Percentiles rank a stretch among this genome's conserved stretches.
Evolutionary conservation across 208 protist species (phyloP).

Genomic region (Trypanosoma theileri): DNA sequence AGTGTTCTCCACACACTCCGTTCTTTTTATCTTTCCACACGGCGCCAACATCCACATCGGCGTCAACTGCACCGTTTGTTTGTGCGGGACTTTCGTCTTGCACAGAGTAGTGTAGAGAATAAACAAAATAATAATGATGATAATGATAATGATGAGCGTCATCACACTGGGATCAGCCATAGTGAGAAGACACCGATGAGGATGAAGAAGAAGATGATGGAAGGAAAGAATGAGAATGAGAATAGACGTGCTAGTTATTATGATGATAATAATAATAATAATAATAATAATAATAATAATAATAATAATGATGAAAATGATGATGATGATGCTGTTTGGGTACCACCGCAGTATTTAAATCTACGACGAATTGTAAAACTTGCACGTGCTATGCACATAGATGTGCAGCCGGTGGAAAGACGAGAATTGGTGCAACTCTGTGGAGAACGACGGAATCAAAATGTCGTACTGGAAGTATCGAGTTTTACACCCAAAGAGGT

Average conservation of each 20-base stretch:
- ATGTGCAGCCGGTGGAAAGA: slow-evolving; percentile 59
- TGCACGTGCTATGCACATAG: slow-evolving; percentile 50
- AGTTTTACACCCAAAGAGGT: slow-evolving; percentile 37
- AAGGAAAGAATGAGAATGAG: not conserved
- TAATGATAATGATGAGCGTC: not conserved
- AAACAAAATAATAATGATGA: not conserved
- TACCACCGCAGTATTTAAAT: slow-evolving; percentile 56
- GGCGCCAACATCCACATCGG: slow-evolving; percentile 32
- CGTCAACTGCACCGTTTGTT: slow-evolving; percentile 39
- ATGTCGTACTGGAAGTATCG: slow-evolving; percentile 70
- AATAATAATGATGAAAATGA: not conserved
- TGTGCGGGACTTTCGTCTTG: slow-evolving; percentile 66
- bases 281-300: not conserved
- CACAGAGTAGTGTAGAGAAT: not conserved
- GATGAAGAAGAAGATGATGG: slow-evolving; percentile 3
- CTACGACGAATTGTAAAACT: slow-evolving; percentile 61
- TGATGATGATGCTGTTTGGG: slow-evolving; percentile 6
- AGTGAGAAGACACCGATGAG: no score
- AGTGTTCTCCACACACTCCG: slow-evolving; percentile 62
- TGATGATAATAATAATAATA: not conserved
- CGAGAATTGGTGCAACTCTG: slow-evolving; percentile 70
- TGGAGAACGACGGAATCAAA: slow-evolving; percentile 81
- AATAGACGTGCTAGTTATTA: no score
- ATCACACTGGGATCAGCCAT: no score
- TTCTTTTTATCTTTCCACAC: slow-evolving; percentile 27